A percentile compares a stretch with the other conserved stretches of the same genome.
Evolutionary conservation across 768 basidiomycete species (phyloP).

Genomic region (Kwoniella bestiolae): DNA sequence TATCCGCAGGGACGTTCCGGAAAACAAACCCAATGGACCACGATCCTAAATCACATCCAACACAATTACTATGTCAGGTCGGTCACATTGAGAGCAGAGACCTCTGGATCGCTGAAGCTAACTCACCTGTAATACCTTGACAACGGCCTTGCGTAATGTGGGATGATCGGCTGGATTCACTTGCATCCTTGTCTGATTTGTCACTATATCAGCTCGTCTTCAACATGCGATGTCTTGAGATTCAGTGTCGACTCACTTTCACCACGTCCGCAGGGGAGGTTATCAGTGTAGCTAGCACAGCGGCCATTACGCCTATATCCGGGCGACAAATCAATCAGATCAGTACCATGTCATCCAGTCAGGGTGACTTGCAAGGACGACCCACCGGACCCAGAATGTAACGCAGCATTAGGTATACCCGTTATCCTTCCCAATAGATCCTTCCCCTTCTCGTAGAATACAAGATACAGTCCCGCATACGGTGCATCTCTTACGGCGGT

Average conservation of each 20-base stretch:
- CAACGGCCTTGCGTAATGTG: conserved; percentile 68
- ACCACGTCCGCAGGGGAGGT: conserved; percentile 95
- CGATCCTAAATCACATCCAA: too few species aligned
- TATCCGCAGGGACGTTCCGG: conserved; percentile 79
- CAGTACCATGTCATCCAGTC: too few species aligned
- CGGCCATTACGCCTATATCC: conserved; percentile 73
- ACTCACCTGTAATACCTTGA: conserved; percentile 7
- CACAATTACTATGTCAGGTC: neutral
- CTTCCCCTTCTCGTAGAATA: conserved; percentile 87
- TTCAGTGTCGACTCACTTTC: conserved; percentile 64
- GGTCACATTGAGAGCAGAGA: too few species aligned
- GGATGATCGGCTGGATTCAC: conserved; percentile 81
- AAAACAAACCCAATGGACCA: conserved; percentile 78
- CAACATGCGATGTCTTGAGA: neutral
- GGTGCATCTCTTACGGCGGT: conserved; percentile 93
- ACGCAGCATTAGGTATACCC: conserved; percentile 50
- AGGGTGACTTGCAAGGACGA: neutral
- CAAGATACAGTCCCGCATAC: conserved; percentile 86
- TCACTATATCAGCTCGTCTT: neutral
- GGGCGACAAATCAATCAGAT: neutral
- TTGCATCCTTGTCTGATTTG: conserved; percentile 80
- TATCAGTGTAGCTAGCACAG: conserved; percentile 77
- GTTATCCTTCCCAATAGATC: conserved; percentile 58
- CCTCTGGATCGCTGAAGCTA: neutral
- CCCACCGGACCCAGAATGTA: conserved; percentile 55